Percentiles rank a stretch among this genome's conserved stretches.
These are phyloP conservation scores for Chytriomyces sp. DNA, from an alignment of 192 early-diverging fungal species.

Conservation along the genomic window DNA sequence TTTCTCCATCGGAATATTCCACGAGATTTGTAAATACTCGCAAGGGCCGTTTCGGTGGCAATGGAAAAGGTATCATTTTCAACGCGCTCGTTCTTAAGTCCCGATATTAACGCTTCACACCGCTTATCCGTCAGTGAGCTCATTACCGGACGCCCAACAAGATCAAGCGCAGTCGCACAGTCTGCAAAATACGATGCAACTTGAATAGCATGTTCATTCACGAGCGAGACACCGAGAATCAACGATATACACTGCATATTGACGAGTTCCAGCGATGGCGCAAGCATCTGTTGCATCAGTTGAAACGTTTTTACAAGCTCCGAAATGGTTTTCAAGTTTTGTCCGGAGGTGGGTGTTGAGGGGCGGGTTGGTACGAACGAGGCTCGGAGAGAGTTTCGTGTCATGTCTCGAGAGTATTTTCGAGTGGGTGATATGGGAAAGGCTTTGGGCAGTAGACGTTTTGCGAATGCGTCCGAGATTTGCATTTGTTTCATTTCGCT, in stretches of 20 bases:
- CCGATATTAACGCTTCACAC: not conserved
- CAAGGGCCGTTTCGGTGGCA: not conserved
- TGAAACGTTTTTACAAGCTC: conserved; percentile 26
- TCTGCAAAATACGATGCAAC: conserved; percentile 29
- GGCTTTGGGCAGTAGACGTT: not conserved
- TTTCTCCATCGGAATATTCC: not conserved
- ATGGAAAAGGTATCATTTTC: not conserved
- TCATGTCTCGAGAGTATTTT: not conserved
- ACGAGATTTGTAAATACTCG: not conserved
- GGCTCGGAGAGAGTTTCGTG: not conserved
- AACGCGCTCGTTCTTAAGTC: not conserved
- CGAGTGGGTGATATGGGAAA: not conserved
- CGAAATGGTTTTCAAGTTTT: not conserved
- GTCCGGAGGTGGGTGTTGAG: not conserved
- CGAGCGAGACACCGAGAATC: conserved; percentile 6
- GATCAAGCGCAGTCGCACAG: not conserved
- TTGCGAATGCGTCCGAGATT: not conserved
- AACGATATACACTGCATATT: conserved; percentile 15
- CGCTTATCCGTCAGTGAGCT: not conserved
- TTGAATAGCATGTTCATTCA: not conserved
- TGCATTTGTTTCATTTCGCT: not conserved
- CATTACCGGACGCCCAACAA: not conserved
- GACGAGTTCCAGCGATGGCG: conserved; percentile 14
- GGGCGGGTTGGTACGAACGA: not conserved
- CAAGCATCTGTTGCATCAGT: conserved; percentile 1